Evolutionary conservation across 495 filamentous ascomycete species (phyloP).

Genomic region (Astrothelium macrocarpum): DNA sequence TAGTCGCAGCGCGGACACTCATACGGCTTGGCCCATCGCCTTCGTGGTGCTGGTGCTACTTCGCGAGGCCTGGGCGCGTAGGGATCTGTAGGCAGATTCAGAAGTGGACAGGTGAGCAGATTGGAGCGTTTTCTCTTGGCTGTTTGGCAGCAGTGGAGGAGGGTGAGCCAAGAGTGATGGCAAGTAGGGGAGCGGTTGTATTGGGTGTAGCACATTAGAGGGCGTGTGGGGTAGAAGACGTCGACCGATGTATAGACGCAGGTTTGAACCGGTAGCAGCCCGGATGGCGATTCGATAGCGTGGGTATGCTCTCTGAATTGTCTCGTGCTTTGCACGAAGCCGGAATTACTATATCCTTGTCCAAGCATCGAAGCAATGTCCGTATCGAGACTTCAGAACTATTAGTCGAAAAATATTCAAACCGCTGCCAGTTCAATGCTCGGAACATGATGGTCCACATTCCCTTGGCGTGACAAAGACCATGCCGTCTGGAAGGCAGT

Average conservation of each 20-base stretch:
- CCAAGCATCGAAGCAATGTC: too few species aligned
- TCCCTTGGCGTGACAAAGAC: background rate
- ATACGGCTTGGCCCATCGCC: conserved; percentile 12
- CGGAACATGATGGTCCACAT: background rate
- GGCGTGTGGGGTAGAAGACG: too few species aligned
- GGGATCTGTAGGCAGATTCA: conserved; percentile 16
- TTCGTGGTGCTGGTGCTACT: conserved; percentile 8
- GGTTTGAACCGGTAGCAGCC: too few species aligned
- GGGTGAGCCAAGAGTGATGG: conserved; percentile 31
- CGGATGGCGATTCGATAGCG: too few species aligned
- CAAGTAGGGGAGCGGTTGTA: conserved; percentile 32
- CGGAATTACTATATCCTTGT: too few species aligned
- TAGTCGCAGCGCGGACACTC: conserved; percentile 29
- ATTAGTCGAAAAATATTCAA: too few species aligned
- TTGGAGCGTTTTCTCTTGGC: conserved; percentile 20
- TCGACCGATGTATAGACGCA: too few species aligned
- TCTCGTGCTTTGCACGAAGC: background rate
- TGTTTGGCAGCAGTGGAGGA: background rate
- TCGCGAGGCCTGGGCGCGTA: conserved; percentile 3
- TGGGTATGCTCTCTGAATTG: background rate
- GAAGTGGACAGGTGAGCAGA: conserved; percentile 34
- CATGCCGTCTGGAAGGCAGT: background rate
- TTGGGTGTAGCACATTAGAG: conserved; percentile 32
- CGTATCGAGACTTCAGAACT: too few species aligned
- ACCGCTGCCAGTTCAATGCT: too few species aligned